A percentile compares a stretch with the other conserved stretches of the same genome.
These are phyloP conservation scores for Pseudevernia furfuracea DNA, from an alignment of 495 filamentous ascomycete genomes.

Conservation along the genomic window DNA sequence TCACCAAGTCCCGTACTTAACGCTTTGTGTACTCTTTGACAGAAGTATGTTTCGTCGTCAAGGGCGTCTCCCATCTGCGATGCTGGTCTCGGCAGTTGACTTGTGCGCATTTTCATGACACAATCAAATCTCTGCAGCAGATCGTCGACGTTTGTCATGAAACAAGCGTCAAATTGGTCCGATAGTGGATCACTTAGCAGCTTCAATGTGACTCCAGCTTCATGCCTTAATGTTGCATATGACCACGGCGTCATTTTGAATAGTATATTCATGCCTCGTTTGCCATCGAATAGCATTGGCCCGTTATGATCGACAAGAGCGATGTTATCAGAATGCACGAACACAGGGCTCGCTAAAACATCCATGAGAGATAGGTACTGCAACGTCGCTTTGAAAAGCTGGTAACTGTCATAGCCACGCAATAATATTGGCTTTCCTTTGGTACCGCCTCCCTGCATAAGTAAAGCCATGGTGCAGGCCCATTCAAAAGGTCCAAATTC, in stretches of 20 bases:
- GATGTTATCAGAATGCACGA: slow-evolving; percentile 40
- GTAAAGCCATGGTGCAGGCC: slow-evolving; percentile 65
- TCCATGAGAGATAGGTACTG: slow-evolving; percentile 73
- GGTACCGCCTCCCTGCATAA: slow-evolving; percentile 66
- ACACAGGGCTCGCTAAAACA: slow-evolving; percentile 53
- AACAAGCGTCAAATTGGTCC: slow-evolving; percentile 75
- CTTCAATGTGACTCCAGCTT: slow-evolving; percentile 61
- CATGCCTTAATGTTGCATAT: slow-evolving; percentile 59
- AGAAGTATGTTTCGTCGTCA: slow-evolving; percentile 2
- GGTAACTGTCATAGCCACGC: slow-evolving; percentile 76
- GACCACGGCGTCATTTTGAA: slow-evolving; percentile 91
- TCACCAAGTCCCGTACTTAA: slow-evolving; percentile 66
- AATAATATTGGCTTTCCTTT: slow-evolving; percentile 65
- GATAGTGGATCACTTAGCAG: slow-evolving; percentile 64
- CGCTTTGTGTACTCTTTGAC: slow-evolving; percentile 44
- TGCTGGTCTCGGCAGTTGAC: neutral
- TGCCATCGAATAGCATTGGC: slow-evolving; percentile 56
- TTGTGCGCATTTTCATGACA: slow-evolving; percentile 27
- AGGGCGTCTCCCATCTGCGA: slow-evolving; percentile 2
- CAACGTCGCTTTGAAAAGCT: slow-evolving; percentile 85
- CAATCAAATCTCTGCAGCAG: slow-evolving; percentile 67
- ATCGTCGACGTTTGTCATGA: slow-evolving; percentile 65
- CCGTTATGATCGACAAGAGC: slow-evolving; percentile 28
- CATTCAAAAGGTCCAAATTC: slow-evolving; percentile 95
- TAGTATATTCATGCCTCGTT: slow-evolving; percentile 67